These are phyloP conservation scores for Ophiostoma tasmaniense DNA, from an alignment of 2,329 filamentous ascomycete species.

Conservation along the genomic window DNA sequence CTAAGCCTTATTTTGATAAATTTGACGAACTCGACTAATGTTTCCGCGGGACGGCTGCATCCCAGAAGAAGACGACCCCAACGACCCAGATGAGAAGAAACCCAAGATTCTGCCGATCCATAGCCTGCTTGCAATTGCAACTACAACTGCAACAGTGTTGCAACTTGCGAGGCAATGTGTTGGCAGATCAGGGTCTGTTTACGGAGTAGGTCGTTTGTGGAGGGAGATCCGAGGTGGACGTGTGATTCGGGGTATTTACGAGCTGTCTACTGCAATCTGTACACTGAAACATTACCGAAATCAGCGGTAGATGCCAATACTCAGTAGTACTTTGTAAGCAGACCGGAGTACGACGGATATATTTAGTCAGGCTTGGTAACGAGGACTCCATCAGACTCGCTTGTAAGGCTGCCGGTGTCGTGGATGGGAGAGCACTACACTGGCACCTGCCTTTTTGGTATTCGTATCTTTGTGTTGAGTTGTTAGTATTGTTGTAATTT, in stretches of 20 bases:
- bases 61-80: background rate
- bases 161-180: background rate
- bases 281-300: background rate
- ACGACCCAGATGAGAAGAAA: background rate
- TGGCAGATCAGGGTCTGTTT: background rate
- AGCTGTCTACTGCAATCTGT: too few relatives aligned
- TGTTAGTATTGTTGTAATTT: too few relatives aligned
- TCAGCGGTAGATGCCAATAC: background rate
- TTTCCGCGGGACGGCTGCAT: background rate
- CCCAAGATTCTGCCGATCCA: background rate
- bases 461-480: background rate
- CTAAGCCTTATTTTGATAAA: conserved; percentile 2
- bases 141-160: background rate
- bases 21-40: conserved; percentile 3
- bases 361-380: background rate
- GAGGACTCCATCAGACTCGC: background rate
- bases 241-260: background rate
- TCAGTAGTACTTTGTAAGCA: background rate
- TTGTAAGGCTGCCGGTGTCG: background rate
- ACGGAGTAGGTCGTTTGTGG: background rate
- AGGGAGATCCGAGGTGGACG: background rate
- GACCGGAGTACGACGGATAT: background rate
- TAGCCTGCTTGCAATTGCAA: background rate
- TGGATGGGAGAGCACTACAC: background rate
- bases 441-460: background rate